Conservation (phyloP, 2,329 filamentous ascomycete genomes). For the Pseudocercospora fuligena region DNA sequence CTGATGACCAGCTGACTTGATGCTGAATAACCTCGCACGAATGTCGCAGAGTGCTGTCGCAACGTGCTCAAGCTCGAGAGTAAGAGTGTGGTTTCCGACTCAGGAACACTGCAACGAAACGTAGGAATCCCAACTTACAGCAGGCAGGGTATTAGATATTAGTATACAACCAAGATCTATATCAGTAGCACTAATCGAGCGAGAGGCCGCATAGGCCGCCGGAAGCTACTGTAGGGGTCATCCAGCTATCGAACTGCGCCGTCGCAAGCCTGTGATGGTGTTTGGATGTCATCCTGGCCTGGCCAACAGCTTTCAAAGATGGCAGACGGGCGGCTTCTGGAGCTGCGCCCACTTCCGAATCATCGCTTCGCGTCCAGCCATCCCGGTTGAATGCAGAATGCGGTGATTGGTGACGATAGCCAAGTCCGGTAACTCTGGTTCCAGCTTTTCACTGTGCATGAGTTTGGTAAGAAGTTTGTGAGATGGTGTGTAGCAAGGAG, state of each 20-base stretch:
- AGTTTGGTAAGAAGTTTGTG: conserved; percentile 6
- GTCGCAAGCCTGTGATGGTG: conserved; percentile 1
- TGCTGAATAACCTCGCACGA: conserved; percentile 1
- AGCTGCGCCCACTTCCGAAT: conserved; percentile 9
- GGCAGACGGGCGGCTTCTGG: background rate
- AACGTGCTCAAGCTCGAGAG: background rate
- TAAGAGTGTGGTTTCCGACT: background rate
- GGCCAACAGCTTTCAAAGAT: background rate
- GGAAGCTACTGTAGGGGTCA: background rate
- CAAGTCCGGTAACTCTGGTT: background rate
- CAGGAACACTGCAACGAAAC: background rate
- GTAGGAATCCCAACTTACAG: background rate
- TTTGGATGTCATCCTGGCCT: conserved; percentile 5
- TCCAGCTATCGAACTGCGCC: background rate
- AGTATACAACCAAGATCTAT: background rate
- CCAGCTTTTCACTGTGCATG: background rate
- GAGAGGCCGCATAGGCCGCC: conserved; percentile 1
- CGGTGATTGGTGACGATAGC: conserved; percentile 6
- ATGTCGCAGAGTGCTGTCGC: conserved; percentile 5
- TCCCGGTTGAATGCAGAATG: background rate
- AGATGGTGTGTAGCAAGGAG: conserved; percentile 11
- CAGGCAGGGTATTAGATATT: background rate
- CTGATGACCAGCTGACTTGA: background rate
- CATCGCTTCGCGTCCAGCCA: conserved; percentile 7
- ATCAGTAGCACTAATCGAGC: background rate